Evolutionary conservation across 805 yeast genomes (phyloP), one percentile per base, ranked within the genome.

Genomic region (Lachancea lanzarotensis): DNA sequence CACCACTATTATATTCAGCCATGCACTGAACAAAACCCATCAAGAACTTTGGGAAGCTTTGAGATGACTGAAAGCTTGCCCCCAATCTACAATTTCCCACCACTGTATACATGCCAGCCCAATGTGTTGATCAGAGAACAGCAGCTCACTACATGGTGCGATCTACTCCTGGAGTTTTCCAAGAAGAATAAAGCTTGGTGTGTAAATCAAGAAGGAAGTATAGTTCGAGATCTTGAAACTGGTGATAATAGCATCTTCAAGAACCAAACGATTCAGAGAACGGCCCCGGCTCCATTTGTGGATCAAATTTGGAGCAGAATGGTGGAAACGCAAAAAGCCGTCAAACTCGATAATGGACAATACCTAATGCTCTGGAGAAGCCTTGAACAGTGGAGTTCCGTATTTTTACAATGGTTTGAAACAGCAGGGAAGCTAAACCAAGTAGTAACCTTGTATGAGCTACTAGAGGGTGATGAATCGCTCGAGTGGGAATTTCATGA

Each of bases 71-170:
- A 45, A 45, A 53, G 42, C 27, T 37, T 44, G n/a, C 47, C 86
- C 4, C 61, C 73, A 3, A 79, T 82, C 16, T 79, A 80, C 56
- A 70, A 78, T 32, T 91, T 89, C 63, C 97, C 97, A 5, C 98
- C 98, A 0, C 78, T 91, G 53, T 91, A 80, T 67, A 93, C 98
- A 8, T 74, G 79, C 49, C 98, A 91, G 65, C 89, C 93, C 18
- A 90, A 91, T 55, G 75, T 80, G 31, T 78, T 84, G 10, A 82
- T 93, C 1, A 78, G 85, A 69, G 73, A 75, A 26, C 81, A 87
- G 10, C 98, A 91, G 63, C 66, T 84, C 13, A 72, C 73, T n/a
- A 78, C 84, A 44, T 91, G 98, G 98, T 67, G 72, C 22, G 69
- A 75, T 36, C 64, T 91, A 22, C 67, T 91, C 0, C 60, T 83